phyloP scores from a whole-genome alignment of 2,329 filamentous ascomycete species.

The Aspergillus fischeri region DNA sequence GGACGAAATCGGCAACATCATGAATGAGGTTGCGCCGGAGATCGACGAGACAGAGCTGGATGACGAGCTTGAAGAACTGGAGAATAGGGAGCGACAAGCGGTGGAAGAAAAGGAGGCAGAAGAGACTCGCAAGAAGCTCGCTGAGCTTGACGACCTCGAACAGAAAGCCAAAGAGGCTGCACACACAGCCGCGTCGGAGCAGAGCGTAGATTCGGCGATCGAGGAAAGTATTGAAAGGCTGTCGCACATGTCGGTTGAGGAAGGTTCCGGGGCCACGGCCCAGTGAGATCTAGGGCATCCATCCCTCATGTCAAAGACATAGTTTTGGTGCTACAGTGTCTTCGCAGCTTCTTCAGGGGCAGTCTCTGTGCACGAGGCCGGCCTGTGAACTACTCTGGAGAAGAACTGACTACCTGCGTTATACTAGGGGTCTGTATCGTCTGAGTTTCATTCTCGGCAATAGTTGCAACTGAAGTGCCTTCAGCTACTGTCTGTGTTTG shows the following conservation, averaged over 20 bases:
- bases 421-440: conserved; percentile 5
- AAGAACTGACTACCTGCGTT: conserved; percentile 3
- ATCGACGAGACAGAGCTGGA: conserved; percentile 83
- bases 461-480: conserved; percentile 1
- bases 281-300: conserved; percentile 11
- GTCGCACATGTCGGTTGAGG: conserved; percentile 40
- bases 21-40: conserved; percentile 59
- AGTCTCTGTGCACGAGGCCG: background rate
- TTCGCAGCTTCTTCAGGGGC: background rate
- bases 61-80: conserved; percentile 76
- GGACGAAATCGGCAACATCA: conserved; percentile 75
- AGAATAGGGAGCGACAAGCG: conserved; percentile 53
- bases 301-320: background rate
- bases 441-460: conserved; percentile 4
- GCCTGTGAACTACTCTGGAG: conserved; percentile 1
- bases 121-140: conserved; percentile 47
- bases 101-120: conserved; percentile 48
- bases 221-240: conserved; percentile 37
- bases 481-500: conserved; percentile 1
- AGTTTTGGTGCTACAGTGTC: background rate
- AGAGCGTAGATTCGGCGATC: conserved; percentile 29
- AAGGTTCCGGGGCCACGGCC: conserved; percentile 20
- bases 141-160: conserved; percentile 43
- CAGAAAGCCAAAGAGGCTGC: conserved; percentile 41
- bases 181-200: conserved; percentile 21